Percentiles rank a stretch among this genome's conserved stretches.
Conservation (phyloP, 2,329 filamentous ascomycete species). For the Clonostachys rhizophaga region DNA sequence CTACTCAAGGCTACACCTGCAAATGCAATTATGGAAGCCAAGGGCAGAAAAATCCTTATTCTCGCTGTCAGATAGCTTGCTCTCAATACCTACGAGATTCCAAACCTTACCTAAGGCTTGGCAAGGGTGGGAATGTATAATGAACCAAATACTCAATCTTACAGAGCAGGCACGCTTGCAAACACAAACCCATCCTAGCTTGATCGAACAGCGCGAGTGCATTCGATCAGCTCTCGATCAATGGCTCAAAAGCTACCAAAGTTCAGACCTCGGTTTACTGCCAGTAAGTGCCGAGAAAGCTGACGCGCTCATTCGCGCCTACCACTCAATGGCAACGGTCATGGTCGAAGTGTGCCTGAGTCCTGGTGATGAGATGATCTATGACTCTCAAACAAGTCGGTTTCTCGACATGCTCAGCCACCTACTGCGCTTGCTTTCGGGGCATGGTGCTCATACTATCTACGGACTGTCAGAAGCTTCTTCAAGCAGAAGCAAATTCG, state of each 20-base stretch:
- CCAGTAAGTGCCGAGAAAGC: not conserved
- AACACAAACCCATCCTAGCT: no score
- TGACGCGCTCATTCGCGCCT: conserved; percentile 21
- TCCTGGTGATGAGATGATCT: conserved; percentile 22
- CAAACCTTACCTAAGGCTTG: not conserved
- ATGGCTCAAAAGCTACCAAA: conserved; percentile 7
- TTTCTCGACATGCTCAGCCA: conserved; percentile 25
- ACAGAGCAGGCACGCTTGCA: not conserved
- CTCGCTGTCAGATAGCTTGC: no score
- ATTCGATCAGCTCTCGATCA: conserved; percentile 6
- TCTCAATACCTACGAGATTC: not conserved
- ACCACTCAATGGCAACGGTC: conserved; percentile 36
- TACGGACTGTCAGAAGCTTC: conserved; percentile 1
- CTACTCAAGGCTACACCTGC: conserved; percentile 24
- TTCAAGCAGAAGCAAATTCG: no score
- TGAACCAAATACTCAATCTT: not conserved
- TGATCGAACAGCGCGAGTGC: not conserved
- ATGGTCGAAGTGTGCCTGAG: conserved; percentile 29
- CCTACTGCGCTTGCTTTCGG: conserved; percentile 3
- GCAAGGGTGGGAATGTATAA: not conserved
- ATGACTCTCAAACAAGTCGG: conserved; percentile 22
- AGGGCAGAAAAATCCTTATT: not conserved
- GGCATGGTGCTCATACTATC: no score
- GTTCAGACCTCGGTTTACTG: no score
- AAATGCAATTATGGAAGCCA: conserved; percentile 13